Evolutionary conservation across 1,284 basidiomycete species (phyloP).

Genomic region (Xerocomus minutiporus): DNA sequence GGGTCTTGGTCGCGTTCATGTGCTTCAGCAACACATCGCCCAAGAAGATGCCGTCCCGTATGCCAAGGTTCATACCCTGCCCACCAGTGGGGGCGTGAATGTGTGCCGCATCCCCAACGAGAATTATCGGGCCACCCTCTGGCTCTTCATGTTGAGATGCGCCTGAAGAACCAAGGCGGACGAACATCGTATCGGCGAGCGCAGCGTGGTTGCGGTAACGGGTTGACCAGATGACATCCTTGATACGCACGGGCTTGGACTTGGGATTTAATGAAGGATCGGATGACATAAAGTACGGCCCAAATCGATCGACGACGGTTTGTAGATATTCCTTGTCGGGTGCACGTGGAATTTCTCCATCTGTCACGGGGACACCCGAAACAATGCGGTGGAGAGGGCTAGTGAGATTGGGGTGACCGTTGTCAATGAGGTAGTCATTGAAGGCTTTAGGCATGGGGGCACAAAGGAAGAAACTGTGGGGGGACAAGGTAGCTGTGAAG

Average conservation of each 20-base stretch:
- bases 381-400: slow-evolving; percentile 34
- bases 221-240: slow-evolving; percentile 36
- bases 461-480: slow-evolving; percentile 30
- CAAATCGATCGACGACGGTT: slow-evolving; percentile 35
- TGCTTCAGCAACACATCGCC: slow-evolving; percentile 27
- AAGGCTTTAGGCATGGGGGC: slow-evolving; percentile 28
- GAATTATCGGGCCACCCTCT: slow-evolving; percentile 21
- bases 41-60: slow-evolving; percentile 40
- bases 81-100: slow-evolving; percentile 44
- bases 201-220: slow-evolving; percentile 39
- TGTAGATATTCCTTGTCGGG: slow-evolving; percentile 37
- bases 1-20: slow-evolving; percentile 12
- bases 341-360: slow-evolving; percentile 31
- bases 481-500: slow-evolving; percentile 10
- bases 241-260: slow-evolving; percentile 18
- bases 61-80: slow-evolving; percentile 47
- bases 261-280: slow-evolving; percentile 21
- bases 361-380: slow-evolving; percentile 29
- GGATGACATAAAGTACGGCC: slow-evolving; percentile 18
- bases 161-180: slow-evolving; percentile 18
- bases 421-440: slow-evolving; percentile 18
- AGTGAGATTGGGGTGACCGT: slow-evolving; percentile 6
- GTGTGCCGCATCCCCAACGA: slow-evolving; percentile 45
- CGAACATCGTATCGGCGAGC: slow-evolving; percentile 34
- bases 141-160: not conserved